Base-by-base conservation (phyloP, 2,329 filamentous ascomycete genomes). In the Akanthomyces uredinophilus region DNA sequence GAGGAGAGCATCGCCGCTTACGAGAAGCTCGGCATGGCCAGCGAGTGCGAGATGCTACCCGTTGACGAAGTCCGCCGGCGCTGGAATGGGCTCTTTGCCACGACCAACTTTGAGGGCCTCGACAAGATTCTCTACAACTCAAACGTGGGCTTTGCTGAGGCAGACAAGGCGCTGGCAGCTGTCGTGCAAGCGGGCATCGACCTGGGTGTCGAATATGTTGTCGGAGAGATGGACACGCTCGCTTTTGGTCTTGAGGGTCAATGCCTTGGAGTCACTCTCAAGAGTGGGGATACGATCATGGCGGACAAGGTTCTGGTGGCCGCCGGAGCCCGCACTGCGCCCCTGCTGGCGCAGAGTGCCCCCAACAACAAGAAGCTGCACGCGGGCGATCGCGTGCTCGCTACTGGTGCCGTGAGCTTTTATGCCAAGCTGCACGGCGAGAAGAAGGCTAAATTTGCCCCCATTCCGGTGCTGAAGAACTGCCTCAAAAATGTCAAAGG, bases 91-190 rank as follows among this genome's bases (percentile, higher is more conserved):
- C 70, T 83, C 8, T 86, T 87, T 66, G 78, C 81, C 29, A 80
- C 83, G 50, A 79, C 84, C 37, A 77, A 86, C 64, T 86, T 85
- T 68, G 78, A 76, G 7, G 82, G 77, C 8, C 77, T 85, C 51
- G 81, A 82, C 64, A 79, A 80, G 65, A 77, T 86, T 20, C 76
- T 84, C 24, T 78, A 82, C 66, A 87, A 87, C 73, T 81, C 80
- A 64, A 81, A 78, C 37, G 84, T 83, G 70, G 84, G 84, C 2
- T 87, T 83, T 78, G 83, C 79, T 20, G 81, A 83, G 56, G 84
- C 84, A 14, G 83, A 83, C 61, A 81, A 85, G 70, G 78, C 81
- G 43, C 72, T 87, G 53, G 73, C 75, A 56, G 82, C 81, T 14
- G 79, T 87, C 16, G 83, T 83, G 7, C 79, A 81, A 63, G 76